Conservation (phyloP, 495 filamentous ascomycete species). For the Trichoderma gamsii region DNA sequence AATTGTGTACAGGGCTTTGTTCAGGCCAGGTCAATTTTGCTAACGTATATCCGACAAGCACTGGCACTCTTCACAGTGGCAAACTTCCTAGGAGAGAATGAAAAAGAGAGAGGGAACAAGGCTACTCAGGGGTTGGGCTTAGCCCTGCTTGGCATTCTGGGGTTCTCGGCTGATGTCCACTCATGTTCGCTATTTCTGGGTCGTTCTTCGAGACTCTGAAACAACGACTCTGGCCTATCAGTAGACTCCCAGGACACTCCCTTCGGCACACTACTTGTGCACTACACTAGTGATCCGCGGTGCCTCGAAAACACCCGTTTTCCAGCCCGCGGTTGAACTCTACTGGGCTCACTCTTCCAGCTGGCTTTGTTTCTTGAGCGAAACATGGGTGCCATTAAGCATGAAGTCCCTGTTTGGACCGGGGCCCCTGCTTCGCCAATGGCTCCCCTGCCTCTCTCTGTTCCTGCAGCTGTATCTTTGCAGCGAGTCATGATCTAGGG, state of each 20-base stretch:
- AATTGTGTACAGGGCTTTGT: no score
- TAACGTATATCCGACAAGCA: no score
- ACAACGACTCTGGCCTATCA: conserved; percentile 11
- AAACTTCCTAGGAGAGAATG: not conserved
- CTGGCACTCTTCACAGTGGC: not conserved
- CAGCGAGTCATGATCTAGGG: not conserved
- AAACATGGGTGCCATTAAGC: conserved; percentile 8
- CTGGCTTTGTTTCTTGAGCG: conserved; percentile 2
- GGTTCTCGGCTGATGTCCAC: conserved; percentile 8
- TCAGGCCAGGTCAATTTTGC: no score
- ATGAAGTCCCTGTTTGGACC: not conserved
- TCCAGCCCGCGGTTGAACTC: conserved; percentile 3
- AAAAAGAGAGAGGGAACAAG: not conserved
- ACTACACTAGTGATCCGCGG: conserved; percentile 2
- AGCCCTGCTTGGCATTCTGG: conserved; percentile 6
- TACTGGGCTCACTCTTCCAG: conserved; percentile 3
- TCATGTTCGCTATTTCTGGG: not conserved
- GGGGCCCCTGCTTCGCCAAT: conserved; percentile 9
- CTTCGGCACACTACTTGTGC: not conserved
- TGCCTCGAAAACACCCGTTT: not conserved
- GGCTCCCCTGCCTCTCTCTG: not conserved
- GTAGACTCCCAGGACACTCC: conserved; percentile 3
- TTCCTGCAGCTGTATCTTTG: conserved; percentile 13
- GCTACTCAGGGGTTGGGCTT: not conserved
- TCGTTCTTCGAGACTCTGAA: not conserved